phyloP scores from a whole-genome alignment of 2,329 filamentous ascomycete species.

The Phyllosticta capitalensis region DNA sequence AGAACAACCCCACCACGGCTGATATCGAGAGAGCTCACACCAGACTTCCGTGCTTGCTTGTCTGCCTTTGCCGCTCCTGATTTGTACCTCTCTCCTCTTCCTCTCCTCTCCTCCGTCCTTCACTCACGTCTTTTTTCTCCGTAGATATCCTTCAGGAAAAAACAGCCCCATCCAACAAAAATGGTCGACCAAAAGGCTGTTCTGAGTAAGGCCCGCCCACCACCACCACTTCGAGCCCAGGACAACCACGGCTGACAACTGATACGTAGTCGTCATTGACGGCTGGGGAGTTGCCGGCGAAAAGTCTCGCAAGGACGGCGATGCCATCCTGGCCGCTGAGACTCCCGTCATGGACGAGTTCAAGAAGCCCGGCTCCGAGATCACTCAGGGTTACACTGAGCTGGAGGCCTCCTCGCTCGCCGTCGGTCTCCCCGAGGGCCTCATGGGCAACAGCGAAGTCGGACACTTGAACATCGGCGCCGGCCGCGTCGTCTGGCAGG shows the following conservation, averaged over 20 bases:
- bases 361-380: constrained; percentile 54
- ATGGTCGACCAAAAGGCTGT: constrained; percentile 63
- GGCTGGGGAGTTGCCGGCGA: constrained; percentile 88
- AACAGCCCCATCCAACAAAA: constrained; percentile 22
- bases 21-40: constrained; percentile 9
- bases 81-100: background rate
- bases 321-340: constrained; percentile 88
- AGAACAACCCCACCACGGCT: constrained; percentile 7
- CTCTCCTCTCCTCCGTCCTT: background rate
- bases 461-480: constrained; percentile 98
- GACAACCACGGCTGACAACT: constrained; percentile 33
- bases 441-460: constrained; percentile 99
- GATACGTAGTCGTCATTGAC: constrained; percentile 70
- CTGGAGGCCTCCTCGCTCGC: constrained; percentile 94
- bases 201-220: constrained; percentile 42
- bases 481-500: constrained; percentile 96
- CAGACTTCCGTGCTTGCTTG: background rate
- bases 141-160: background rate
- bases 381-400: constrained; percentile 75
- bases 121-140: background rate
- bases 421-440: constrained; percentile 87
- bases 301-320: constrained; percentile 74
- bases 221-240: constrained; percentile 24
- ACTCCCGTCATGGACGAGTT: constrained; percentile 95
- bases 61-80: background rate